A percentile compares a stretch with the other conserved stretches of the same genome.
Evolutionary conservation across 768 basidiomycete genomes (phyloP).

Genomic region (Roridomyces roridus): DNA sequence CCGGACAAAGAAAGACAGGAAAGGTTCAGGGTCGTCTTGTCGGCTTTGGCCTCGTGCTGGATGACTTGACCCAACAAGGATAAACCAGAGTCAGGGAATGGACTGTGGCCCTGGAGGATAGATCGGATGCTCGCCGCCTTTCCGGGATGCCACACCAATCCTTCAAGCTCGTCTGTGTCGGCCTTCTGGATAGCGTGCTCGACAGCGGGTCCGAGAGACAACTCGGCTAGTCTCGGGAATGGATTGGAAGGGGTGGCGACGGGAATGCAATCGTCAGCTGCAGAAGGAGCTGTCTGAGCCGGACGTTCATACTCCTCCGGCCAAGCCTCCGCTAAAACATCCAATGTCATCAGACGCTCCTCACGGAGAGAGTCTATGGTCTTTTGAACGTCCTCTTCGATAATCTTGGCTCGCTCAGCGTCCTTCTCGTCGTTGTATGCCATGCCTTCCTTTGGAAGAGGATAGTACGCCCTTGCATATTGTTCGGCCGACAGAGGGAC

Average conservation of each 20-base stretch:
- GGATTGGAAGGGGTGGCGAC: not conserved
- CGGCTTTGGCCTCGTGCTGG: slow-evolving; percentile 18
- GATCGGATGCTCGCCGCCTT: slow-evolving; percentile 29
- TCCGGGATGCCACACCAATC: slow-evolving; percentile 35
- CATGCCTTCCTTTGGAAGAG: slow-evolving; percentile 5
- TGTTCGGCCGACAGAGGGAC: slow-evolving; percentile 24
- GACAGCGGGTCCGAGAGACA: slow-evolving; percentile 34
- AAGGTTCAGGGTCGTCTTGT: slow-evolving; percentile 30
- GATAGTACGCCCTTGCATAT: slow-evolving; percentile 28
- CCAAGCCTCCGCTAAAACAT: slow-evolving; percentile 33
- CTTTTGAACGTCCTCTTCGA: slow-evolving; percentile 20
- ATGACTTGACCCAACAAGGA: slow-evolving; percentile 30
- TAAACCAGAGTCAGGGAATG: slow-evolving; percentile 34
- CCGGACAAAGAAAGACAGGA: slow-evolving; percentile 28
- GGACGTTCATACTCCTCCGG: slow-evolving; percentile 24
- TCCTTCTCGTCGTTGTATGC: not conserved
- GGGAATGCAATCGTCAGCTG: not conserved
- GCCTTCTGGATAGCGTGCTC: slow-evolving; percentile 28
- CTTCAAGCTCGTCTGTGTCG: slow-evolving; percentile 31
- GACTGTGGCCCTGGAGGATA: slow-evolving; percentile 23
- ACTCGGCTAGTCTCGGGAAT: slow-evolving; percentile 34
- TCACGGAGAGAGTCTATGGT: slow-evolving; percentile 23
- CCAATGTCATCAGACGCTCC: slow-evolving; percentile 22
- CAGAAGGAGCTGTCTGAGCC: not conserved
- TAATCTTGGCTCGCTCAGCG: not conserved